These are phyloP conservation scores for Sordariomycetes sp. DNA, from an alignment of 2,329 filamentous ascomycete species.

Conservation along the genomic window DNA sequence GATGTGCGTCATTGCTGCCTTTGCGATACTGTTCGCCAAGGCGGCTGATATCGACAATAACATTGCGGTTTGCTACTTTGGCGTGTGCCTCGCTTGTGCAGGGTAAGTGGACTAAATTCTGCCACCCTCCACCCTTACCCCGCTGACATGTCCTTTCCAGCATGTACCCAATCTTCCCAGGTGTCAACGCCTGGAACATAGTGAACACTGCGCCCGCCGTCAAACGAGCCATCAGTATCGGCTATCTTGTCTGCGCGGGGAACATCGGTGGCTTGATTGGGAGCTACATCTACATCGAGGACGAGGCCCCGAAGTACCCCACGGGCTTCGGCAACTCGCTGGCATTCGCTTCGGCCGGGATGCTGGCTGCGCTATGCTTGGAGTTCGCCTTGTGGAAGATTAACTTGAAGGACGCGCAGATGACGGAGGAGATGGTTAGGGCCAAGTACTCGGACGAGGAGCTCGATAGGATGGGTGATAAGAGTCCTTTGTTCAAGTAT, in stretches of 20 bases:
- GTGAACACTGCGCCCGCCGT: conserved; percentile 21
- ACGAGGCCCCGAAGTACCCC: conserved; percentile 25
- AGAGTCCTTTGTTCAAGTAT: conserved; percentile 17
- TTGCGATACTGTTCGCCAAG: conserved; percentile 14
- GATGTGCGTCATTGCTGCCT: conserved; percentile 21
- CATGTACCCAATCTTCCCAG: conserved; percentile 27
- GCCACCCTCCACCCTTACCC: neutral
- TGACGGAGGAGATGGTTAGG: conserved; percentile 13
- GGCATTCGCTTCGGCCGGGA: conserved; percentile 10
- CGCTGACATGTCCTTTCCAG: conserved; percentile 10
- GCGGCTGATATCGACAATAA: conserved; percentile 17
- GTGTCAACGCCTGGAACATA: conserved; percentile 25
- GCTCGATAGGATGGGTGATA: conserved; percentile 16
- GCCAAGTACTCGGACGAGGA: conserved; percentile 15
- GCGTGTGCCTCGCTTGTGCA: conserved; percentile 19
- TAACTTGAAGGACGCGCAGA: conserved; percentile 13
- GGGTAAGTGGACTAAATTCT: conserved; percentile 9
- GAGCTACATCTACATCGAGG: conserved; percentile 21
- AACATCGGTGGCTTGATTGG: conserved; percentile 24
- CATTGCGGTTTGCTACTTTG: conserved; percentile 30
- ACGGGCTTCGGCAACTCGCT: conserved; percentile 29
- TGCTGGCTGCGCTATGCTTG: conserved; percentile 8
- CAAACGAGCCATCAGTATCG: conserved; percentile 27
- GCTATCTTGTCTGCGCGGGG: conserved; percentile 23
- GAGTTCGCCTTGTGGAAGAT: conserved; percentile 9